Conservation (phyloP, 2,329 filamentous ascomycete genomes). For the Fonsecaea pedrosoi region DNA sequence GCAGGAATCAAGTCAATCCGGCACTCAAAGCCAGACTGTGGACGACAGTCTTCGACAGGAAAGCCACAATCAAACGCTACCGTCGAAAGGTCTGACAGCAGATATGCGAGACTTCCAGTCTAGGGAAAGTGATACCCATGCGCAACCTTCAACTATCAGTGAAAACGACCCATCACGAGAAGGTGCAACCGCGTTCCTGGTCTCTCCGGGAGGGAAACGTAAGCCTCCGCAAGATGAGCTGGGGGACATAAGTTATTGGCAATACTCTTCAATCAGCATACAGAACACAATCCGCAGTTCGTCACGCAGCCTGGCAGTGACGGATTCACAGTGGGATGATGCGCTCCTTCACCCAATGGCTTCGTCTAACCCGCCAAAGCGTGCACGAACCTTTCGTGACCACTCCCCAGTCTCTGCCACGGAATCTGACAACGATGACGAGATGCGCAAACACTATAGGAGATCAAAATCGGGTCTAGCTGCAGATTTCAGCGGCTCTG, state of each 20-base stretch:
- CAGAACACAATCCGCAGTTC: slow-evolving; percentile 9
- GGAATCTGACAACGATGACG: slow-evolving; percentile 19
- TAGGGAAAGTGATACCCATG: slow-evolving; percentile 1
- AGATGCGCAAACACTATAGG: not conserved
- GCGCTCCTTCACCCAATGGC: too few species aligned
- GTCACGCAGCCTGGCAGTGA: not conserved
- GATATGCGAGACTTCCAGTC: slow-evolving; percentile 20
- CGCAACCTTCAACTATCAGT: not conserved
- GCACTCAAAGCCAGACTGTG: slow-evolving; percentile 12
- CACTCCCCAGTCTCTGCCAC: slow-evolving; percentile 15
- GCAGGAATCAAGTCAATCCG: slow-evolving; percentile 20
- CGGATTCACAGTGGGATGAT: slow-evolving; percentile 18
- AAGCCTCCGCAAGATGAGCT: slow-evolving; percentile 20
- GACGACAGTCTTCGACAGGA: not conserved
- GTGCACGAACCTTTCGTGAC: not conserved
- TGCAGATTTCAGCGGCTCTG: not conserved
- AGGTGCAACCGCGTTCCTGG: slow-evolving; percentile 14
- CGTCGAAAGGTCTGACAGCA: slow-evolving; percentile 7
- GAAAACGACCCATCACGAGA: not conserved
- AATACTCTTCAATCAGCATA: slow-evolving; percentile 15
- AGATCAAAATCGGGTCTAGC: not conserved
- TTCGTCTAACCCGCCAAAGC: not conserved
- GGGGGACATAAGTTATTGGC: not conserved
- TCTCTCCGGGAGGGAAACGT: not conserved
- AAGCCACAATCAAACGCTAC: slow-evolving; percentile 10